Base-by-base conservation (phyloP, 2,329 filamentous ascomycete species). In the Lecanicillium sp. region DNA sequence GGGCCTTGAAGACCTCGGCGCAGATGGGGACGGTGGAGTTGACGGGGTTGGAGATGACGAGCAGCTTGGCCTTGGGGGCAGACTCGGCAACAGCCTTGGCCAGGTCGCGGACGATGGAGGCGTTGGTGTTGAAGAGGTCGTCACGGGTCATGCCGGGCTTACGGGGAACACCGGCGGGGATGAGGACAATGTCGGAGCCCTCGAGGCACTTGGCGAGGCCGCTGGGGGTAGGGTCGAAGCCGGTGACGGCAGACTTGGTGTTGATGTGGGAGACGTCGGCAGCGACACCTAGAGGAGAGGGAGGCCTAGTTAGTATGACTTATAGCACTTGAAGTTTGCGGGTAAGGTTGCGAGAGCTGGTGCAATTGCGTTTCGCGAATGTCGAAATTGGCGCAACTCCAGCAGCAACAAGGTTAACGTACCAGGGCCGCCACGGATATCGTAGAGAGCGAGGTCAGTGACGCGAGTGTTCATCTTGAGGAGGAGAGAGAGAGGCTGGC, bases 121-220 rank as follows among this genome's bases (percentile, higher is more conserved):
- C 92, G 70, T 98, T 98, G 78, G 90, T 98, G 82, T 96, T 96
- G 88, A 98, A 98, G 50, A 98, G 83, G 65, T 98, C 90, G 70
- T 98, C 92, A 76, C 92, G 89, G 71, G 85, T 94, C 92, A 98
- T 98, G 71, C 92, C 92, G 64, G 92, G 92, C 80, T 95, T 95
- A 73, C 92, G 88, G 62, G 92, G 92, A 52, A 98, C 90, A 76
- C 92, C 92, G 59, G 92, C 92, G 59, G 92, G 92, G 67, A 98
- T 96, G 61, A 98, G 80, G 59, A 98, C 86, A 55, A 98, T 81
- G 69, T 96, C 88, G 58, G 88, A 73, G 61, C 78, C 89, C 71
- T 85, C 84, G 64, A 98, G 79, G 58, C 82, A 83, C 49, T 75
- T 75, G 55, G 77, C 76, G 47, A 96, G 83, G 57, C 86, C 86